These are phyloP conservation scores for Colletotrichum lindemuthianum DNA, from an alignment of 2,329 filamentous ascomycete species.

Conservation along the genomic window DNA sequence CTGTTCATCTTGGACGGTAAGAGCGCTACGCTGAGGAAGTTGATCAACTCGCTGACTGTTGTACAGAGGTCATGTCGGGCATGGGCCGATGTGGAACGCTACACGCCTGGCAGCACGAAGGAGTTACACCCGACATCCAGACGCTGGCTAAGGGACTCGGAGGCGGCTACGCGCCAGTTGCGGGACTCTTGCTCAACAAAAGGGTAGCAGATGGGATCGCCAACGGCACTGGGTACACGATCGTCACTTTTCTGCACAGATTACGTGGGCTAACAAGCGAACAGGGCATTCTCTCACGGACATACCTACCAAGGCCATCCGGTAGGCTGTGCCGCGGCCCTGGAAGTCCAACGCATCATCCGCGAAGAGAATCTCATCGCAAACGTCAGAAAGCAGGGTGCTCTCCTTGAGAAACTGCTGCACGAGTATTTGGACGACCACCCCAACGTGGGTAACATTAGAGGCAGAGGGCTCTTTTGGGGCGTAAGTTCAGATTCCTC, in stretches of 20 bases:
- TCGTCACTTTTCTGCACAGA: constrained; percentile 20
- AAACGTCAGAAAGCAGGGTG: constrained; percentile 67
- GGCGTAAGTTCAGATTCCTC: constrained; percentile 31
- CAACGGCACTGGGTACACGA: constrained; percentile 51
- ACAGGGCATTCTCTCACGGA: constrained; percentile 57
- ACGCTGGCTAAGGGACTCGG: constrained; percentile 69
- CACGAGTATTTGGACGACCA: constrained; percentile 39
- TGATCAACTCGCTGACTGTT: background rate
- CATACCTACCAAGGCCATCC: constrained; percentile 73
- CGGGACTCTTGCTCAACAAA: constrained; percentile 62
- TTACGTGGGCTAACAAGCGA: background rate
- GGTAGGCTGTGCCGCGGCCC: constrained; percentile 66
- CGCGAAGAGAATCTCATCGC: constrained; percentile 64
- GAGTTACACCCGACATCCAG: constrained; percentile 61
- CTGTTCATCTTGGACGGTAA: constrained; percentile 75
- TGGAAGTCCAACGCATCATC: constrained; percentile 71
- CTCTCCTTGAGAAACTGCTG: constrained; percentile 32
- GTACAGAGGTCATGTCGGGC: constrained; percentile 44
- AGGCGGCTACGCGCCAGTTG: constrained; percentile 64
- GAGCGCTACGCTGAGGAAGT: background rate
- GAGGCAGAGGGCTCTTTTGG: constrained; percentile 46
- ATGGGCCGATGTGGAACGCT: constrained; percentile 27
- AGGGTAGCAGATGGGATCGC: constrained; percentile 60
- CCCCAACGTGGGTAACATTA: constrained; percentile 43
- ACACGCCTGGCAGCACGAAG: constrained; percentile 40